phyloP scores from a whole-genome alignment of 352 stramenopile species.

The Nothophytophthora sp. region DNA sequence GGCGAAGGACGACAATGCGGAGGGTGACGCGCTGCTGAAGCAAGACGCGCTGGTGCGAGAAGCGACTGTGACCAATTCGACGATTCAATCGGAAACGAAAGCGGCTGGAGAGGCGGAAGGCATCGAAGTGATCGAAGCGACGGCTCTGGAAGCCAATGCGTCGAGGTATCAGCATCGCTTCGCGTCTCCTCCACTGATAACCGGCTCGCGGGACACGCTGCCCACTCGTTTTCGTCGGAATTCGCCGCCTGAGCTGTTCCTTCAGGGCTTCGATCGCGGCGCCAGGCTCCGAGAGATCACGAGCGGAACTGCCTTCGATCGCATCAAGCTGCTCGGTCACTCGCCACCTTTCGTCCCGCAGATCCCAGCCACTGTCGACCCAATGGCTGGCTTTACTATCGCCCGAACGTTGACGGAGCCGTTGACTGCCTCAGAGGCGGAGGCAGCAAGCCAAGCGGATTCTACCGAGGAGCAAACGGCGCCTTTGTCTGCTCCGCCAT shows the following conservation, averaged over 20 bases:
- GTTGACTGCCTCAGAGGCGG: neutral
- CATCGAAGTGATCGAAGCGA: slow-evolving; percentile 1
- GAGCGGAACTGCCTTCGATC: slow-evolving; percentile 8
- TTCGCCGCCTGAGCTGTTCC: slow-evolving; percentile 62
- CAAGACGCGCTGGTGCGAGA: slow-evolving; percentile 24
- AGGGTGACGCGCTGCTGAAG: slow-evolving; percentile 15
- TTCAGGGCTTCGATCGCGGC: slow-evolving; percentile 51
- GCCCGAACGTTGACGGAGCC: slow-evolving; percentile 20
- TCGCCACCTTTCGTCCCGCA: slow-evolving; percentile 30
- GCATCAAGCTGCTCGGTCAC: slow-evolving; percentile 42
- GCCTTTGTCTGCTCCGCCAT: slow-evolving; percentile 27
- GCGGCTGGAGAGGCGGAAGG: neutral
- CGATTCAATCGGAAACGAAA: neutral
- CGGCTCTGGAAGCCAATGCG: slow-evolving; percentile 1
- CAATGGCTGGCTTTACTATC: slow-evolving; percentile 10
- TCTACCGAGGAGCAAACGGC: slow-evolving; percentile 1
- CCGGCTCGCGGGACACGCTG: slow-evolving; percentile 30
- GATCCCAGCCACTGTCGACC: slow-evolving; percentile 6
- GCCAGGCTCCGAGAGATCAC: slow-evolving; percentile 22
- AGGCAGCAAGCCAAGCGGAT: too few species aligned
- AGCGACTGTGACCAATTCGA: slow-evolving; percentile 19
- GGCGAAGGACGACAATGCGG: slow-evolving; percentile 21
- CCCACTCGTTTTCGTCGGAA: slow-evolving; percentile 55
- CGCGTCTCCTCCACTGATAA: slow-evolving; percentile 61
- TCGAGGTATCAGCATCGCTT: slow-evolving; percentile 25